Percentiles rank a stretch among this genome's conserved stretches.
Evolutionary conservation across 2,329 filamentous ascomycete genomes (phyloP).

Genomic region (Shiraia sp.): DNA sequence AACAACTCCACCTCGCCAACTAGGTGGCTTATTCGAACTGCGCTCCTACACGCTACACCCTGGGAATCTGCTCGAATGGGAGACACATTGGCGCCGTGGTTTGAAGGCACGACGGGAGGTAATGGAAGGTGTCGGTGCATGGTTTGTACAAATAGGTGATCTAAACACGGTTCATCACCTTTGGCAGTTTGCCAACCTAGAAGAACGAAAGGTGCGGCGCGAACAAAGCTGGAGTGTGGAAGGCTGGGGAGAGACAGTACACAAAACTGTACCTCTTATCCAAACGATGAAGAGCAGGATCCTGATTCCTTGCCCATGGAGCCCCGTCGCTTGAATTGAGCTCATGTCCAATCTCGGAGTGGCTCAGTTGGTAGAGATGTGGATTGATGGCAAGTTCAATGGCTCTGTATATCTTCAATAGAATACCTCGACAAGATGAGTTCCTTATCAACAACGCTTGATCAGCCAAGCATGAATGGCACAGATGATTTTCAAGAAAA

Average conservation of each 20-base stretch:
- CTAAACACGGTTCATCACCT: constrained; percentile 97
- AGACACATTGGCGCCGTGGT: constrained; percentile 95
- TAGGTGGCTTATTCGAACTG: constrained; percentile 93
- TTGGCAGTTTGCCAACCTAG: constrained; percentile 97
- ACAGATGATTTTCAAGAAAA: neutral
- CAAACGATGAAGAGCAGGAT: constrained; percentile 95
- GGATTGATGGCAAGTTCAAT: neutral
- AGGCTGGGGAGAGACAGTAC: constrained; percentile 95
- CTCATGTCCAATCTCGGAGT: neutral
- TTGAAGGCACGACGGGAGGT: constrained; percentile 90
- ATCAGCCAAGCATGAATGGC: neutral
- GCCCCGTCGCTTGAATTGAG: constrained; percentile 73
- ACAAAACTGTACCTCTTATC: constrained; percentile 97
- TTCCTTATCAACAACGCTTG: no score
- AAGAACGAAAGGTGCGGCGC: constrained; percentile 85
- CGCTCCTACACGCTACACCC: constrained; percentile 96
- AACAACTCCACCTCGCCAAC: constrained; percentile 82
- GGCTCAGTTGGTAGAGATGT: neutral
- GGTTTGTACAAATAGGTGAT: constrained; percentile 98
- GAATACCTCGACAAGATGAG: no score
- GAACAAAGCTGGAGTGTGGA: constrained; percentile 96
- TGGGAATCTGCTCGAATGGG: constrained; percentile 96
- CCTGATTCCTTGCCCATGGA: constrained; percentile 94
- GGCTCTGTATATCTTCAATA: no score
- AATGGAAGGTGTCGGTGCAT: constrained; percentile 97